phyloP scores from a whole-genome alignment of 1,284 basidiomycete genomes.

The Peniophora sp. region DNA sequence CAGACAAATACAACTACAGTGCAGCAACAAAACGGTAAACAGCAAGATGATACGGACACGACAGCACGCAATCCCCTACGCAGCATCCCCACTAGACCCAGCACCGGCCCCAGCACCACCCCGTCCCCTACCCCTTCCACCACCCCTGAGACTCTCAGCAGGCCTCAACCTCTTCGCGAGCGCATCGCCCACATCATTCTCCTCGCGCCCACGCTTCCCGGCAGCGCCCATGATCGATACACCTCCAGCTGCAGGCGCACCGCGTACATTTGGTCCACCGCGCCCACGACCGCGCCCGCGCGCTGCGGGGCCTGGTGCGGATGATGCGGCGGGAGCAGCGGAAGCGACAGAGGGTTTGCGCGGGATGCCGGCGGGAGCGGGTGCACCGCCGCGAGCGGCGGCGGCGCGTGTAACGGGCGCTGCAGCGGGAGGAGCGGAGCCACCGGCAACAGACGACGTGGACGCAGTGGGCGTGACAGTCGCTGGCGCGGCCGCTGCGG shows the following conservation, averaged over 20 bases:
- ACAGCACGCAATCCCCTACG: too few relatives aligned
- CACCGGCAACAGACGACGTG: slow-evolving; percentile 10
- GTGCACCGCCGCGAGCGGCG: slow-evolving; percentile 14
- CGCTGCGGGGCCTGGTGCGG: slow-evolving; percentile 15
- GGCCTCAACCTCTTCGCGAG: slow-evolving; percentile 67
- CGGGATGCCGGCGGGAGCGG: slow-evolving; percentile 14
- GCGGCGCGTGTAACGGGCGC: not conserved
- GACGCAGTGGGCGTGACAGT: slow-evolving; percentile 4
- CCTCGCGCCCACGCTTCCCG: slow-evolving; percentile 58
- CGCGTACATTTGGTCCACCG: slow-evolving; percentile 28
- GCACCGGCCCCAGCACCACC: too few relatives aligned
- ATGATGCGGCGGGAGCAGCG: slow-evolving; percentile 11
- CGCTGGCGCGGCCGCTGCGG: slow-evolving; percentile 9
- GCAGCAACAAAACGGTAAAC: too few relatives aligned
- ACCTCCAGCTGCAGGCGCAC: slow-evolving; percentile 29
- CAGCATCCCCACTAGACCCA: too few relatives aligned
- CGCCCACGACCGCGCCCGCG: slow-evolving; percentile 21
- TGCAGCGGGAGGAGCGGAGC: not conserved
- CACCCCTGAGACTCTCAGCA: not conserved
- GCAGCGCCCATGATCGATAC: slow-evolving; percentile 64
- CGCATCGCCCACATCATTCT: slow-evolving; percentile 43
- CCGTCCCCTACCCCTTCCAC: not conserved
- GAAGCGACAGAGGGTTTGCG: slow-evolving; percentile 16
- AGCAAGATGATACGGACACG: too few relatives aligned
- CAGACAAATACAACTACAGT: too few relatives aligned